Conservation (phyloP, 2,329 filamentous ascomycete genomes). For the Alternaria dauci region DNA sequence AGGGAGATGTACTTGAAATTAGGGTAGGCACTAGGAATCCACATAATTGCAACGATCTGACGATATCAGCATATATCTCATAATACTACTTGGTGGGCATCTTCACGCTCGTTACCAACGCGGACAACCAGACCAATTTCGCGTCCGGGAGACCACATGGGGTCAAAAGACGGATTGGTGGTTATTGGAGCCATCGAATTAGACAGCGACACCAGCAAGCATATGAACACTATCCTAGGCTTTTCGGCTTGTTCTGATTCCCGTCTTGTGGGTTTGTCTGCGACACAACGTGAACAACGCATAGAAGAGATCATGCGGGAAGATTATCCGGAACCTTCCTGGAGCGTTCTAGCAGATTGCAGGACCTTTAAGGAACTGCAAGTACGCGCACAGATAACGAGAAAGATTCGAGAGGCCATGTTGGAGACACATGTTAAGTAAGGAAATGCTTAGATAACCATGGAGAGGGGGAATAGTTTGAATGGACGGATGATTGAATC, state of each 20-base stretch:
- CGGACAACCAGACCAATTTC: background rate
- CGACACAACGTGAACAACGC: background rate
- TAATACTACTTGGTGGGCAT: background rate
- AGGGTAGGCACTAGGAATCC: background rate
- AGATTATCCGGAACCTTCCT: too few relatives aligned
- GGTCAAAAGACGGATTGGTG: too few relatives aligned
- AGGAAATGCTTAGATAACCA: too few relatives aligned
- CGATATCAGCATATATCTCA: accelerated
- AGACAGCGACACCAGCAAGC: background rate
- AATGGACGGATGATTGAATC: too few relatives aligned
- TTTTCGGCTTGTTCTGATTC: background rate
- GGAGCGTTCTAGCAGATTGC: background rate
- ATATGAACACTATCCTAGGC: background rate
- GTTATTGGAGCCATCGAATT: background rate
- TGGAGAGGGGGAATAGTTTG: too few relatives aligned
- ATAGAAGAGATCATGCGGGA: background rate
- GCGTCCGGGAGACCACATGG: too few relatives aligned
- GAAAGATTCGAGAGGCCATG: background rate
- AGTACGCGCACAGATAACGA: background rate
- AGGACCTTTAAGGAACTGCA: background rate
- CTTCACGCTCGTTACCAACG: background rate
- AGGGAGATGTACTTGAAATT: background rate
- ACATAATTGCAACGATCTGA: background rate
- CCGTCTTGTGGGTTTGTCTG: background rate
- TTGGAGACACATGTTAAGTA: background rate